Conservation (phyloP, 108 stramenopile genomes). For the Conticribra guillardii region DNA sequence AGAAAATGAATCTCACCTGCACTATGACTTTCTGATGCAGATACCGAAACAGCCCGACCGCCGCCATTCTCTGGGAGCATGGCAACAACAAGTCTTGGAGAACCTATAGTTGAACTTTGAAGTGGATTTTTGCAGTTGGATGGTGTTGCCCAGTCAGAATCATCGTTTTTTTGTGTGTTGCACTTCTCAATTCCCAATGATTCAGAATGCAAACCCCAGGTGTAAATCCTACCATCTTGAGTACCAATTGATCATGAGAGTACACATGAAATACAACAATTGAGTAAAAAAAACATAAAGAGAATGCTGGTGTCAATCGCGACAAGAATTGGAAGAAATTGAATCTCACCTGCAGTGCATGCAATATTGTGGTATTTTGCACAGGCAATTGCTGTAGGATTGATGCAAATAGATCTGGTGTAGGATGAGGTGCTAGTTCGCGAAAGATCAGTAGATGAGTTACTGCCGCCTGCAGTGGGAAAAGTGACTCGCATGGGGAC, state of each 20-base stretch:
- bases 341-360: conserved; percentile 74
- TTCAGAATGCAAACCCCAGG: conserved; percentile 89
- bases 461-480: conserved; percentile 12
- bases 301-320: too few relatives aligned
- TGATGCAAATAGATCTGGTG: conserved; percentile 44
- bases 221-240: conserved; percentile 92
- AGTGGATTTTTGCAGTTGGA: conserved; percentile 14
- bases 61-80: conserved; percentile 86
- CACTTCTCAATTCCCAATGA: conserved; percentile 58
- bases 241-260: too few relatives aligned
- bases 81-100: conserved; percentile 77
- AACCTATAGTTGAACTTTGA: conserved; percentile 27
- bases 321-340: too few relatives aligned
- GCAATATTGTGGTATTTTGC: conserved; percentile 87
- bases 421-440: conserved; percentile 9
- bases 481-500: conserved; percentile 71
- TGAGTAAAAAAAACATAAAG: too few relatives aligned
- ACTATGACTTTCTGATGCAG: conserved; percentile 79
- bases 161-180: neutral
- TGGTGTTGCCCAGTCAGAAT: conserved; percentile 21
- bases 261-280: too few relatives aligned
- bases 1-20: too few relatives aligned
- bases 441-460: neutral
- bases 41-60: conserved; percentile 76
- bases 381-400: conserved; percentile 80